A percentile compares a stretch with the other conserved stretches of the same genome.
Evolutionary conservation across 768 basidiomycete species (phyloP).

Genomic region (Gloeopeniophorella convolvens): DNA sequence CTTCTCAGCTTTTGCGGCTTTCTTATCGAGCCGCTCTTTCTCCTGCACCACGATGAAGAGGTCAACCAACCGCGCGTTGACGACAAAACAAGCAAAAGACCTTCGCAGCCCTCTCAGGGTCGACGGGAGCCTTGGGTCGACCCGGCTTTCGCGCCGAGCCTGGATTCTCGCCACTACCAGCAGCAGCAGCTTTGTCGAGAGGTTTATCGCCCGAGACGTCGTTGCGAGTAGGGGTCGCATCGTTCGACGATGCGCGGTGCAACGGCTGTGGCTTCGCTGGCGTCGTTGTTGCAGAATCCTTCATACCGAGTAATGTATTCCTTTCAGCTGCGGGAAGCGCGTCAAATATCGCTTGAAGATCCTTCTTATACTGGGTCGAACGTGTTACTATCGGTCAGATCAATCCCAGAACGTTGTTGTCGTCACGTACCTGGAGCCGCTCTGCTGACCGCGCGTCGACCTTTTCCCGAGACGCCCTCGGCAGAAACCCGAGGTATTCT

Average conservation of each 20-base stretch:
- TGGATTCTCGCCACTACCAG: slow-evolving; percentile 33
- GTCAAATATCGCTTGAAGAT: slow-evolving; percentile 48
- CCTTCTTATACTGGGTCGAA: slow-evolving; percentile 48
- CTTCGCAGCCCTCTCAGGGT: slow-evolving; percentile 55
- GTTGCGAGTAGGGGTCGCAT: not conserved
- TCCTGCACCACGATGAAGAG: slow-evolving; percentile 38
- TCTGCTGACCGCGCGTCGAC: slow-evolving; percentile 56
- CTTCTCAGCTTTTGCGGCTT: slow-evolving; percentile 59
- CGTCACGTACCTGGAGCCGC: slow-evolving; percentile 48
- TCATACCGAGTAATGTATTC: slow-evolving; percentile 43
- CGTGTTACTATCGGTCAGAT: not conserved
- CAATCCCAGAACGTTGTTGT: no score
- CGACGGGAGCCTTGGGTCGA: slow-evolving; percentile 45
- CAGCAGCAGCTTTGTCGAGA: slow-evolving; percentile 27
- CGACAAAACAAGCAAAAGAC: slow-evolving; percentile 27
- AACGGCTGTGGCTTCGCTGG: slow-evolving; percentile 10
- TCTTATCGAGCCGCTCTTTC: slow-evolving; percentile 63
- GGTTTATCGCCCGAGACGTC: not conserved
- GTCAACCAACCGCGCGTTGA: not conserved
- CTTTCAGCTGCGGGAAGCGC: slow-evolving; percentile 52
- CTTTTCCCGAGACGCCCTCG: slow-evolving; percentile 58
- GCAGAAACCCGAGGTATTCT: slow-evolving; percentile 52
- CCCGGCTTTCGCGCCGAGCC: slow-evolving; percentile 25
- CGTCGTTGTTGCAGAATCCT: slow-evolving; percentile 33
- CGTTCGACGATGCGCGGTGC: slow-evolving; percentile 13